Conservation (phyloP, 225 moss, liverwort and hornwort genomes). For the Climacium dendroides region DNA sequence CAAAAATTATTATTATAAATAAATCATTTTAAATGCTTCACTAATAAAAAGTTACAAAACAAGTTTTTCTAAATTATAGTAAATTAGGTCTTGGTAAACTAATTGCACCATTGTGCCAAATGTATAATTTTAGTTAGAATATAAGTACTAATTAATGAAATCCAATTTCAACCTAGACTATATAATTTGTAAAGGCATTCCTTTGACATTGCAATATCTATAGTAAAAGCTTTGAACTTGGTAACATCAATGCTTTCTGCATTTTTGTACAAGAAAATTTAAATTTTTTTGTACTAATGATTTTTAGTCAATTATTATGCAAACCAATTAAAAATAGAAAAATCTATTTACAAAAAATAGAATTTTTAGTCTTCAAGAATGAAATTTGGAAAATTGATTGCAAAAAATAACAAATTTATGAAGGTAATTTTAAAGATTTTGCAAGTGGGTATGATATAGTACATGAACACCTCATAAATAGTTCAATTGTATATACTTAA, state of each 20-base stretch:
- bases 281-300: neutral
- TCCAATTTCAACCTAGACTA: neutral
- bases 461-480: neutral
- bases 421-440: no score
- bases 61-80: neutral
- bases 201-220: neutral
- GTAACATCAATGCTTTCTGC: neutral
- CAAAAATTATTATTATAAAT: neutral
- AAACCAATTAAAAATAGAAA: neutral
- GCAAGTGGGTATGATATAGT: neutral
- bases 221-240: neutral
- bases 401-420: no score
- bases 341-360: neutral
- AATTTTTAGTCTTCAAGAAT: neutral
- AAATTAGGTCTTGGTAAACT: neutral
- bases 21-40: neutral
- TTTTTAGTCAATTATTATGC: neutral
- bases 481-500: neutral
- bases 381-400: neutral
- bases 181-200: neutral
- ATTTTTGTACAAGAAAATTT: neutral
- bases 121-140: neutral
- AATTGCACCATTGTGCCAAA: neutral
- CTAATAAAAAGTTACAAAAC: neutral
- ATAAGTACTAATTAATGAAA: neutral